A percentile compares a stretch with the other conserved stretches of the same genome.
Evolutionary conservation across 371 early-diverging fungal genomes (phyloP).

Genomic region (Entomophthora muscae): DNA sequence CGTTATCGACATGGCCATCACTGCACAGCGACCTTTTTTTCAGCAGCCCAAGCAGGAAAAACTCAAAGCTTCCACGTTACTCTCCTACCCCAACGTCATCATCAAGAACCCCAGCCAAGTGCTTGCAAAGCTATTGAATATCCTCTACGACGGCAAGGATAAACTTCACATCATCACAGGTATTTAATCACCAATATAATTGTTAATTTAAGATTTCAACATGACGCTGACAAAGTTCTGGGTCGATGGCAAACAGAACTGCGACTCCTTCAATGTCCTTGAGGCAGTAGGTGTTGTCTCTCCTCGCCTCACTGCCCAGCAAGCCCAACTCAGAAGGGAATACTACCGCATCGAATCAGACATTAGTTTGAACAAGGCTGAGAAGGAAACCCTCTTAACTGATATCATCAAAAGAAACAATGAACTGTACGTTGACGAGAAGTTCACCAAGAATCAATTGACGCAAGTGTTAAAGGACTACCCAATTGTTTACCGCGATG

Average conservation of each 20-base stretch:
- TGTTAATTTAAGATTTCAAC: conserved; percentile 60
- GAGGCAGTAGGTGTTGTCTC: conserved; percentile 20
- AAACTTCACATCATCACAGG: conserved; percentile 39
- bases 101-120: conserved; percentile 2
- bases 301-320: conserved; percentile 22
- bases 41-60: too few species aligned
- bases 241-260: conserved; percentile 30
- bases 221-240: too few species aligned
- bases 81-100: background rate
- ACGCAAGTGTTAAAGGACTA: conserved; percentile 29
- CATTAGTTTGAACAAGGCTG: conserved; percentile 22
- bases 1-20: too few species aligned
- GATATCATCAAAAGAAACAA: conserved; percentile 52
- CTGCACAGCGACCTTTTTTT: too few species aligned
- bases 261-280: conserved; percentile 38
- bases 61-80: too few species aligned
- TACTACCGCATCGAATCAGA: conserved; percentile 58
- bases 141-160: conserved; percentile 24
- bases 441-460: conserved; percentile 28
- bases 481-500: conserved; percentile 26
- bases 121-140: conserved; percentile 20
- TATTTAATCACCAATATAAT: conserved; percentile 13
- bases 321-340: conserved; percentile 27
- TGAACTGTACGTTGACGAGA: conserved; percentile 22
- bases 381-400: conserved; percentile 46